Evolutionary conservation across 805 yeast genomes (phyloP).

Genomic region (Lipomyces chichibuensis): DNA sequence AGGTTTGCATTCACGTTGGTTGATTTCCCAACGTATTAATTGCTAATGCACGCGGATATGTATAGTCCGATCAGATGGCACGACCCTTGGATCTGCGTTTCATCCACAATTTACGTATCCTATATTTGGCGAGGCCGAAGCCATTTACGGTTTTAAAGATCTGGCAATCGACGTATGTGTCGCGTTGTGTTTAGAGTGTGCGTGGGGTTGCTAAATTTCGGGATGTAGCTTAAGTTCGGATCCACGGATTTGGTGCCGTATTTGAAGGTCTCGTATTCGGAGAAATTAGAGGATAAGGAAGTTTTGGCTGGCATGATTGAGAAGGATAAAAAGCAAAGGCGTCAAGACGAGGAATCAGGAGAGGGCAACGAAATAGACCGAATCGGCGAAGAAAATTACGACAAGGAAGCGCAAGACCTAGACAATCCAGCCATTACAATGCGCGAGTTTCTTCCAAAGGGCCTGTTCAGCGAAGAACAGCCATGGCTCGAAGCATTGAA

Average conservation of each 20-base stretch:
- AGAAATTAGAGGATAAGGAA: constrained; percentile 48
- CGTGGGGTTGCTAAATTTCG: not conserved
- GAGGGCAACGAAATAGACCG: constrained; percentile 25
- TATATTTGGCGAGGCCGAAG: constrained; percentile 88
- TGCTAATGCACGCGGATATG: not conserved
- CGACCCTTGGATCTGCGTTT: constrained; percentile 48
- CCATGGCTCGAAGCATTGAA: constrained; percentile 53
- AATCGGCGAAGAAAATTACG: constrained; percentile 18
- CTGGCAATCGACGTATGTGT: constrained; percentile 57
- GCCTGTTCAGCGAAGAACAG: constrained; percentile 64
- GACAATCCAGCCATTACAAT: constrained; percentile 60
- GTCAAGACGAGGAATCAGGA: constrained; percentile 15
- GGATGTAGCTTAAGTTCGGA: constrained; percentile 60
- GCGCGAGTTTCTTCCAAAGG: constrained; percentile 60
- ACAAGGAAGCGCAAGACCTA: constrained; percentile 1
- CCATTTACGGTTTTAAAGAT: constrained; percentile 79
- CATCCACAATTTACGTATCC: constrained; percentile 87
- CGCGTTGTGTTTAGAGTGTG: not conserved
- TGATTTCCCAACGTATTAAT: not conserved
- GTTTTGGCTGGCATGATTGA: constrained; percentile 21
- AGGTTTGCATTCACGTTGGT: constrained; percentile 6
- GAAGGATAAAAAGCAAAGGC: constrained; percentile 9
- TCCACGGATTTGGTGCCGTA: constrained; percentile 73
- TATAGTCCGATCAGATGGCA: constrained; percentile 18
- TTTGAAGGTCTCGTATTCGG: constrained; percentile 59